Percentiles rank a stretch among this genome's conserved stretches.
These are phyloP conservation scores for Tetracladium marchalianum DNA, from an alignment of 495 filamentous ascomycete genomes.

Conservation along the genomic window DNA sequence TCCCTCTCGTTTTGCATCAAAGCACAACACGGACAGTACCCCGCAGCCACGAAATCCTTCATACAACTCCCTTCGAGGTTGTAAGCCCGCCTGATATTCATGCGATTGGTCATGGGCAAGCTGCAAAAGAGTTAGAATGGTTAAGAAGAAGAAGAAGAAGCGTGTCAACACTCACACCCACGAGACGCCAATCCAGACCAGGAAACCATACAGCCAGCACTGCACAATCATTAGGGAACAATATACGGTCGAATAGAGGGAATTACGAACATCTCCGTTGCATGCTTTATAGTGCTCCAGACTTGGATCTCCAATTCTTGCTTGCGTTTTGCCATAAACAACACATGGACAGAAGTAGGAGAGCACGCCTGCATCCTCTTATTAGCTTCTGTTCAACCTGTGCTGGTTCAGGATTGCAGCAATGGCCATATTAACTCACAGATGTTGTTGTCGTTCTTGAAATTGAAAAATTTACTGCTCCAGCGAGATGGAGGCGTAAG, in stretches of 20 bases:
- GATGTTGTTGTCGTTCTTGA: constrained; percentile 21
- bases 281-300: constrained; percentile 31
- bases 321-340: constrained; percentile 38
- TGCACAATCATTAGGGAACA: background rate
- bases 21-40: constrained; percentile 45
- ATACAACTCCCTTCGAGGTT: constrained; percentile 41
- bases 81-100: constrained; percentile 40
- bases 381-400: background rate
- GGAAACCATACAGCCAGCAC: background rate
- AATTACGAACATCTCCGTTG: constrained; percentile 32
- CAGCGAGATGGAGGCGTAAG: constrained; percentile 9
- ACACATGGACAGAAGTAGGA: constrained; percentile 43
- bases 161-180: constrained; percentile 28
- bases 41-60: constrained; percentile 35
- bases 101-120: constrained; percentile 39
- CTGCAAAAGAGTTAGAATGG: constrained; percentile 20
- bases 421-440: constrained; percentile 4
- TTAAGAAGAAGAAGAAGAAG: background rate
- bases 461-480: constrained; percentile 27
- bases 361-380: constrained; percentile 25
- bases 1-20: constrained; percentile 48
- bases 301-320: constrained; percentile 34
- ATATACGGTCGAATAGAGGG: constrained; percentile 1
- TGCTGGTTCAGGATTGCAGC: background rate
- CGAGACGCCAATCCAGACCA: constrained; percentile 17